Base-by-base conservation (phyloP, 2,329 filamentous ascomycete genomes). In the Colletotrichum zoysiae region DNA sequence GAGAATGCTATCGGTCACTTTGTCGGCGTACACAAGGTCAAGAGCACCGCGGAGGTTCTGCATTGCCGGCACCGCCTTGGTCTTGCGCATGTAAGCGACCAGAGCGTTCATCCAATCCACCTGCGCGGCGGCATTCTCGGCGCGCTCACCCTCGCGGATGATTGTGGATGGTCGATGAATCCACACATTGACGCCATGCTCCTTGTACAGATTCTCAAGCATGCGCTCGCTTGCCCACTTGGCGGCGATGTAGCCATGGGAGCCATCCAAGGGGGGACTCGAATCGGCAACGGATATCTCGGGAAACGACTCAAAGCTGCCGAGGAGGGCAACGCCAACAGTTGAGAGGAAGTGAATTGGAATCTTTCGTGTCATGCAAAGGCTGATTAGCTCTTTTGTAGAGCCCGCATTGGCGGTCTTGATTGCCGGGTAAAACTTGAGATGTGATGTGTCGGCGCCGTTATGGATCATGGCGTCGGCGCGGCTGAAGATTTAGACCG, bases 261-360 rank as follows among this genome's bases (percentile, higher is more conserved):
- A 65, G 18, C 77, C 77, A 63, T 78, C 73, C 1, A 74, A 4
- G 74, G 71, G 20, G 23, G 58, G 63, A 57, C 5, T 46, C 2
- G 11, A 35, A 5, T 74, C 30, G 55, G 48, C 48, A 35, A 75
- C 69, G 1, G 76, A 77, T 9, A 35, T 30, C 18, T 69, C 67
- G 2, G 70, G 56, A 33, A 70, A 55, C 40, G 46, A 59, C 42
- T 67, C 33, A 7, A 61, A 40, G 20, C 64, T 65, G 18, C 20
- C n/a, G 33, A 30, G 38, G 33, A 57, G 50, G 59, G 75, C 64
- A 20, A 78, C 77, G 3, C 73, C 75, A 3, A 74, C 77, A 0
- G 78, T 78, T 0, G 82, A 85, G 2, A 84, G 67, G 62, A 76
- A 84, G 72, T 84, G 82, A 30, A 85, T 30, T 1, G 82, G 79